A percentile compares a stretch with the other conserved stretches of the same genome.
These are phyloP conservation scores for Microthlaspi erraticum DNA, from an alignment of 345 rosid species.

Conservation along the genomic window DNA sequence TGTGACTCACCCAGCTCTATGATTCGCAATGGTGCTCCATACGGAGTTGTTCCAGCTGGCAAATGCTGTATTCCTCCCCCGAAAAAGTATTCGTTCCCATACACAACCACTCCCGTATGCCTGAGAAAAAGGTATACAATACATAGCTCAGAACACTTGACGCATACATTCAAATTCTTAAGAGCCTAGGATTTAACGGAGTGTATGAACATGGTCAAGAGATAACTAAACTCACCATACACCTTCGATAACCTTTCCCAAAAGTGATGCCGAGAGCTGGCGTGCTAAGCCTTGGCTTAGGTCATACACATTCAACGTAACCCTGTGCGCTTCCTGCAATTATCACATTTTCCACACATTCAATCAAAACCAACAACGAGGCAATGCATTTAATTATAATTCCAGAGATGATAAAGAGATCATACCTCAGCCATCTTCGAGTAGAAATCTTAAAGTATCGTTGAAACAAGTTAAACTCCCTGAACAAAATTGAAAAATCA, in stretches of 20 bases:
- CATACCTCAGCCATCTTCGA: conserved; percentile 74
- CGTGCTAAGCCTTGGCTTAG: conserved; percentile 95
- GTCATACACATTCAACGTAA: conserved; percentile 81
- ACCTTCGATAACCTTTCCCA: conserved; percentile 90
- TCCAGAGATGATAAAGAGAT: neutral
- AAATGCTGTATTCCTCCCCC: conserved; percentile 89
- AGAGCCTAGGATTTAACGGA: neutral
- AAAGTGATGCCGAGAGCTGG: conserved; percentile 73
- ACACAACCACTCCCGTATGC: conserved; percentile 93
- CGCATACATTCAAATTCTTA: neutral
- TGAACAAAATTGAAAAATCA: neutral
- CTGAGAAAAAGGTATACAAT: conserved; percentile 49
- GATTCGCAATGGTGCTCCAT: conserved; percentile 73
- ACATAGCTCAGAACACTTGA: neutral
- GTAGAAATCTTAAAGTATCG: neutral
- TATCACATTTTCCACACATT: conserved; percentile 34
- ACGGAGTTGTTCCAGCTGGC: conserved; percentile 70
- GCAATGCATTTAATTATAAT: neutral
- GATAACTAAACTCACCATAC: conserved; percentile 70
- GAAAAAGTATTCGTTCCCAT: conserved; percentile 82
- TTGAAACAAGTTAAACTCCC: conserved; percentile 14
- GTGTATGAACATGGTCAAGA: neutral
- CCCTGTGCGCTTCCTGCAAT: conserved; percentile 75
- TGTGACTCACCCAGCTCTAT: conserved; percentile 81
- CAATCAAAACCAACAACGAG: conserved; percentile 1